Evolutionary conservation across 1,284 basidiomycete species (phyloP), one percentile per base, ranked within the genome.

Genomic region (Leccinum pallidistipes): DNA sequence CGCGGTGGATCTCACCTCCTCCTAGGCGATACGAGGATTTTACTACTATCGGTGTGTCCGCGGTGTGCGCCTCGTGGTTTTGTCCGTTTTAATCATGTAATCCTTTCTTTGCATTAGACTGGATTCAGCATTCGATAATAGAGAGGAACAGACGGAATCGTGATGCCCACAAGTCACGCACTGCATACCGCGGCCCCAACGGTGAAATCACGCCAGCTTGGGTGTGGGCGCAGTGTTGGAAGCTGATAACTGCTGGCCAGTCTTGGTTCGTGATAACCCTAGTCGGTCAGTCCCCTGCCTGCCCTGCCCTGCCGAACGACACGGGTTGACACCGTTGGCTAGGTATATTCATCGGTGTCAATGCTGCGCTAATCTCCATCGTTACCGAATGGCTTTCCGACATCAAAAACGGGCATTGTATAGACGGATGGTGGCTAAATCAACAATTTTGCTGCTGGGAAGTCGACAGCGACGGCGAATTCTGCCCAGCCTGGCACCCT

Each of bases 381-480:
- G 82, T 95, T 61, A 97, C 95, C n/a, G 94, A 92, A 76, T 99
- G 97, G 97, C 84, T 98, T 9, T 96, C 95, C 1, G 96, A 99
- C 75, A 86, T 98, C 64, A 98, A 98, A 80, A 91, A 95, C 80
- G 97, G 97, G 0, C 97, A 97, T 73, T 99, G 97, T 76, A 85
- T 87, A 1, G 92, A 96, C 60, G 96, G 94, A 3, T 99, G 97
- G 97, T 99, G 97, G 97, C 77, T 99, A 60, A 97, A 96, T 75
- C 89, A 94, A 70, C 94, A 98, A 72, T 98, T 98, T 75, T 99
- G 97, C 78, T 99, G 97, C 74, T 95, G 94, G 92, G 95, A 96
- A 73, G 88, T 94, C 62, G 94, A 95, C 68, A 84, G 85, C 11
- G 88, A 90, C 55, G 91, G 90, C 64, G 88, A 89, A 65, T 88